Evolutionary conservation across 495 filamentous ascomycete genomes (phyloP), one percentile per base, ranked within the genome.

Genomic region (Penicillium desertorum): DNA sequence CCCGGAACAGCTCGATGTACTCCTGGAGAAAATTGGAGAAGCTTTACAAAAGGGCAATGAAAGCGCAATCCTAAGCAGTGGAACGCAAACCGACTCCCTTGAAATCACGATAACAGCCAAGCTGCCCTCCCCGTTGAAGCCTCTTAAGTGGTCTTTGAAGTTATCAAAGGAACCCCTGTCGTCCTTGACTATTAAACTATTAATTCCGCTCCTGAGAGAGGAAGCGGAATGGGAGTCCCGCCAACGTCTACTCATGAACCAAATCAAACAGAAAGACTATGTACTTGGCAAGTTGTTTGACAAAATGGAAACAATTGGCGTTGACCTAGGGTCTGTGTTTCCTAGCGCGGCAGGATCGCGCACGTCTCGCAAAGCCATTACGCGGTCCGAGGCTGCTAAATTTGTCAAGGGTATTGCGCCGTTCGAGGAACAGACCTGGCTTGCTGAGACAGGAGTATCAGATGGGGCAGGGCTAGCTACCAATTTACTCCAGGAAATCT

Each of bases 221-320:
- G 82, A 76, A 82, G 56, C 76, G 76, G 58, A 68, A 62, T 46
- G 79, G 80, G 50, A 76, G 68, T 53, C 69, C 67, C 54, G 81
- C 81, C 69, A 78, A 80, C 44, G 70, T 73, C 73, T 76, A 29
- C 79, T 96, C 2, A 61, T 86, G 23, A 68, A 79, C 8, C 76
- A 78, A 23, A 63, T 96, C 10, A 79, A 77, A 56, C 85, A 92
- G 34, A 96, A 96, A 71, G 92, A 96, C 69, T 81, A 76, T 62
- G 81, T 90, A 17, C 89, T 96, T 55, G 76, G 79, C 17, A 89
- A 86, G 56, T 65, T 96, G 22, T 75, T 90, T 9, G 90, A 95
- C 67, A 91, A 89, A 62, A 75, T 94, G n/a, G 88, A 90, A 56
- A 74, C 82, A 0, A 81, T 84, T 45, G 83, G 86, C 1, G 78